Evolutionary conservation across 306 rosid genomes (phyloP).

Genomic region (Vicia faba): DNA sequence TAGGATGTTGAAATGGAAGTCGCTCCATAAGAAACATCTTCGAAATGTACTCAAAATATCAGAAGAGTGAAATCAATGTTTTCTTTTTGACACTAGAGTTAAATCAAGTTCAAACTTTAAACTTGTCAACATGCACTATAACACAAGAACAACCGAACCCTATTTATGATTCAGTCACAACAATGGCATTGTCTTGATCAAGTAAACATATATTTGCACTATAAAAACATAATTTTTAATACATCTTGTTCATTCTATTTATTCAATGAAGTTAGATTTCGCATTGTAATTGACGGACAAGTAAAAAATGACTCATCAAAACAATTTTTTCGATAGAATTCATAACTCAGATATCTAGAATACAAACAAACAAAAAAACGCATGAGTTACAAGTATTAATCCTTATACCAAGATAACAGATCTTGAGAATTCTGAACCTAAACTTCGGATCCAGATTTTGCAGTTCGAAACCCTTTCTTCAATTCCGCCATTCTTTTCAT

Average conservation of each 20-base stretch:
- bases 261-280: constrained; percentile 12
- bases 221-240: background rate
- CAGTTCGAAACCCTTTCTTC: constrained; percentile 76
- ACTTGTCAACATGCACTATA: too few species aligned
- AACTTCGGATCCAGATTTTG: constrained; percentile 56
- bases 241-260: constrained; percentile 14
- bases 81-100: too few species aligned
- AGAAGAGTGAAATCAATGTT: too few species aligned
- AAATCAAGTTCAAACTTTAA: too few species aligned
- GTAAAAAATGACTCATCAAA: background rate
- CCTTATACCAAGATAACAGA: constrained; percentile 7
- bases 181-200: background rate
- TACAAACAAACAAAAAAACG: background rate
- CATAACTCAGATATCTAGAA: constrained; percentile 8
- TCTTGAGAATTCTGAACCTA: constrained; percentile 27
- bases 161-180: constrained; percentile 14
- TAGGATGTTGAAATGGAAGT: too few species aligned
- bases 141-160: constrained; percentile 15
- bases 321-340: background rate
- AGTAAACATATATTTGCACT: constrained; percentile 13
- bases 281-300: background rate
- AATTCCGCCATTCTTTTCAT: constrained; percentile 74
- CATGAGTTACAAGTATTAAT: constrained; percentile 15
- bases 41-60: too few species aligned
- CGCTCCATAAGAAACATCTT: too few species aligned